Evolutionary conservation across 1,284 basidiomycete species (phyloP), one percentile per base, ranked within the genome.

Genomic region (Neonothopanus nambi): DNA sequence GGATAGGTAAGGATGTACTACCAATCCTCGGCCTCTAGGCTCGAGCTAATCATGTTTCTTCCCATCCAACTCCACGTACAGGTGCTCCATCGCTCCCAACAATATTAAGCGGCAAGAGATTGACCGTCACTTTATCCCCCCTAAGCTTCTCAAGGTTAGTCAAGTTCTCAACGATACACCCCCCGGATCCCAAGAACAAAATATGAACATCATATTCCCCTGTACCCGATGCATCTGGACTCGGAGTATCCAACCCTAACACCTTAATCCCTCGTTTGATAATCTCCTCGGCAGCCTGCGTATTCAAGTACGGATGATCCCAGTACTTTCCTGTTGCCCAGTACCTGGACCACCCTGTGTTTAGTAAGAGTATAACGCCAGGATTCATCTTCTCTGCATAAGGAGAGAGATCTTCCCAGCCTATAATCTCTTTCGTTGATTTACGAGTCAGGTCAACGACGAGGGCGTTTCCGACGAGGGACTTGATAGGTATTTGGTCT

Each of bases 91-190:
- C 87, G 18, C 76, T 71, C 1, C 74, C 77, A 9, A 68, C 67
- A 17, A 89, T 57, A 48, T 77, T 81, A 51, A 89, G 66, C 0
- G 86, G 87, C 15, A 80, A 65, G 39, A 88, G 61, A 55, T 74
- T 80, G 17, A 85, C 77, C 51, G 77, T 70, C 57, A 74, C 75
- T 9, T 74, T 67, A 5, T 61, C 30, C 28, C 44, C 61, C 42
- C 67, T 52, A n/a, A 82, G 65, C 28, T 63, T 57, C 17, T 69
- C 72, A 54, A 84, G 65, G 59, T 78, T 82, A 18, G 74, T 78
- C 59, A 89, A 59, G 55, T 89, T 89, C 70, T 89, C 87, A 20
- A 78, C 85, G 51, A 89, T 84, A 87, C 60, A 1, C 77, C 75
- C 0, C 80, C 84, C 0, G 70, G 71, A 23, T n/a, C n/a, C 81